Evolutionary conservation across 768 basidiomycete genomes (phyloP).

Genomic region (Crucibulum laeve): DNA sequence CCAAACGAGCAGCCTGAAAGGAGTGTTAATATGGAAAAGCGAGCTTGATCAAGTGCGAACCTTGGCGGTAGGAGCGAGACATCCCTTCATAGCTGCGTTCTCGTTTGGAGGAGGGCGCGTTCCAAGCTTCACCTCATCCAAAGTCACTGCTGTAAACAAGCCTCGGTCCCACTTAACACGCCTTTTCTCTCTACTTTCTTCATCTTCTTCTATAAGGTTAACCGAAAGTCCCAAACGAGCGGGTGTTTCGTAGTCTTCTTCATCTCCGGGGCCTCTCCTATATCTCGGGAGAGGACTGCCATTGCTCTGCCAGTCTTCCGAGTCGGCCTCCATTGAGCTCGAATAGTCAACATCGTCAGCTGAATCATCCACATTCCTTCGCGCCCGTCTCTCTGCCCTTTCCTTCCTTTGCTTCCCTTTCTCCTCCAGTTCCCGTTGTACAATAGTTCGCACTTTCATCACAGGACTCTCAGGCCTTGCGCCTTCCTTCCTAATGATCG

Average conservation of each 20-base stretch:
- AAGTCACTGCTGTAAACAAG: conserved; percentile 53
- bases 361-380: conserved; percentile 32
- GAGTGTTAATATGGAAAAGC: not conserved
- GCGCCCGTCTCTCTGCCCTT: conserved; percentile 59
- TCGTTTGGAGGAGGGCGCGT: conserved; percentile 39
- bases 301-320: conserved; percentile 10
- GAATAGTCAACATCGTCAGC: conserved; percentile 25
- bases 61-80: conserved; percentile 64
- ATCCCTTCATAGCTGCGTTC: conserved; percentile 49
- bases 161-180: conserved; percentile 79
- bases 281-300: conserved; percentile 30
- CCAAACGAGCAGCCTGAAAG: conserved; percentile 53
- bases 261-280: conserved; percentile 70
- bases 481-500: conserved; percentile 68
- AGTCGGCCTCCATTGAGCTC: conserved; percentile 19
- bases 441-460: conserved; percentile 65
- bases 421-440: conserved; percentile 67
- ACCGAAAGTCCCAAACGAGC: conserved; percentile 31
- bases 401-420: conserved; percentile 47
- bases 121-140: conserved; percentile 60
- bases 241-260: conserved; percentile 76
- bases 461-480: conserved; percentile 72
- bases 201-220: conserved; percentile 37
- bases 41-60: conserved; percentile 27
- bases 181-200: conserved; percentile 36